Percentiles rank a stretch among this genome's conserved stretches.
Evolutionary conservation across 192 early-diverging fungal species (phyloP).

Genomic region (Neocallimastix lanati): DNA sequence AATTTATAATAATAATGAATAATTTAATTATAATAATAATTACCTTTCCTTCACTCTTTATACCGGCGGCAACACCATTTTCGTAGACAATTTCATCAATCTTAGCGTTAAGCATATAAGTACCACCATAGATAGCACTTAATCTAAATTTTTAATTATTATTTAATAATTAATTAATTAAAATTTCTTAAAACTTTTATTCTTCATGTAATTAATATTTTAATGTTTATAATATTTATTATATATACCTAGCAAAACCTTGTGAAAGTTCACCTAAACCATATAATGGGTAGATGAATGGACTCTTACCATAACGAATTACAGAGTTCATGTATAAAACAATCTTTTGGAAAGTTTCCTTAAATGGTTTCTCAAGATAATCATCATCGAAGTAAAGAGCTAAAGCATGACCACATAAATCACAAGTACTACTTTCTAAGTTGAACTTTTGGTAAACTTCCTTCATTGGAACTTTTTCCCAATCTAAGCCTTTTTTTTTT

Average conservation of each 20-base stretch:
- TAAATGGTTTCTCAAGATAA: constrained; percentile 41
- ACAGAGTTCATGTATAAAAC: constrained; percentile 83
- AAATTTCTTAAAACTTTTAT: too few relatives aligned
- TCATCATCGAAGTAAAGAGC: constrained; percentile 85
- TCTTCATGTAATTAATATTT: too few relatives aligned
- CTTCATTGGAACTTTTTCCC: constrained; percentile 54
- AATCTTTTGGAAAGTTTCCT: constrained; percentile 76
- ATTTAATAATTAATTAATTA: too few relatives aligned
- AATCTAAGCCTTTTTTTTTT: constrained; percentile 30
- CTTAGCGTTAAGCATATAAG: too few relatives aligned
- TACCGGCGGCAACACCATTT: too few relatives aligned
- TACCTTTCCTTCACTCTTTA: neutral
- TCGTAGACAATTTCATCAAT: too few relatives aligned
- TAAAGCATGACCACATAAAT: constrained; percentile 94
- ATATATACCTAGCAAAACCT: constrained; percentile 69
- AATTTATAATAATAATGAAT: too few relatives aligned
- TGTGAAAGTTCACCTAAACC: constrained; percentile 96
- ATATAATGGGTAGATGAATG: constrained; percentile 96
- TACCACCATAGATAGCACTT: too few relatives aligned
- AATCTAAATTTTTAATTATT: too few relatives aligned
- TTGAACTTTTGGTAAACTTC: constrained; percentile 75
- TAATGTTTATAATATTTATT: too few relatives aligned
- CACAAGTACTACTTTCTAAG: constrained; percentile 80
- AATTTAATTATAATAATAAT: too few relatives aligned
- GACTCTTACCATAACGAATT: constrained; percentile 83